Conservation (phyloP, 1,284 basidiomycete species). For the Austroboletus novae-zelandiae region DNA sequence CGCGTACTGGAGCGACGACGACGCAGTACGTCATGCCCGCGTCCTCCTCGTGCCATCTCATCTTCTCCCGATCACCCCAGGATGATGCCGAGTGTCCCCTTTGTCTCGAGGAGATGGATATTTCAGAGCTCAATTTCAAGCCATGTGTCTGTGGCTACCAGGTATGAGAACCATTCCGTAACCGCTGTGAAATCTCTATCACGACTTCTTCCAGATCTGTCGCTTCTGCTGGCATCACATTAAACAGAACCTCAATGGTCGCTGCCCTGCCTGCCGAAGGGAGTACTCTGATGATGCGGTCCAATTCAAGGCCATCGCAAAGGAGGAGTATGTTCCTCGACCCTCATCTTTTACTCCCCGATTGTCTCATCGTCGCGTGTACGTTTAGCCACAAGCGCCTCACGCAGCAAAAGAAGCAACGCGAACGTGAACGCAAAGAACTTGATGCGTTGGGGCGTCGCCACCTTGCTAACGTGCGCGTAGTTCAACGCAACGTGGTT, state of each 20-base stretch:
- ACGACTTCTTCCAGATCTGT: slow-evolving; percentile 71
- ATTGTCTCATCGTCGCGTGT: slow-evolving; percentile 10
- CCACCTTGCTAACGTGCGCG: slow-evolving; percentile 89
- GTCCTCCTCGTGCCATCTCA: slow-evolving; percentile 6
- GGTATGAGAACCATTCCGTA: slow-evolving; percentile 44
- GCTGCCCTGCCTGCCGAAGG: slow-evolving; percentile 95
- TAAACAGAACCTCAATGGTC: slow-evolving; percentile 92
- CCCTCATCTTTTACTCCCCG: background rate
- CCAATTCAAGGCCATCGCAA: slow-evolving; percentile 94
- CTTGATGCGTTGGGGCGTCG: slow-evolving; percentile 86
- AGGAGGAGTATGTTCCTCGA: slow-evolving; percentile 79
- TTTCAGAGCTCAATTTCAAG: slow-evolving; percentile 99
- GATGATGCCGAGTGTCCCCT: slow-evolving; percentile 98
- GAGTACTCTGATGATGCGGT: slow-evolving; percentile 92
- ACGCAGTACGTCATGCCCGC: slow-evolving; percentile 50
- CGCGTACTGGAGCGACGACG: slow-evolving; percentile 98
- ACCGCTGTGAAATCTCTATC: slow-evolving; percentile 12
- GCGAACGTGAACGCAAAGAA: slow-evolving; percentile 95
- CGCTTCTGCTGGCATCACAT: slow-evolving; percentile 99
- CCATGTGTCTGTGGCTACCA: slow-evolving; percentile 99
- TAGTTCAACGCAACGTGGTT: slow-evolving; percentile 95
- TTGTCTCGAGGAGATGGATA: slow-evolving; percentile 98
- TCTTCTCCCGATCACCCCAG: slow-evolving; percentile 41
- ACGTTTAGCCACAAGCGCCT: slow-evolving; percentile 79
- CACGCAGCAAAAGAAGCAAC: slow-evolving; percentile 93